Conservation (phyloP, 768 basidiomycete species). For the Roridomyces roridus region DNA sequence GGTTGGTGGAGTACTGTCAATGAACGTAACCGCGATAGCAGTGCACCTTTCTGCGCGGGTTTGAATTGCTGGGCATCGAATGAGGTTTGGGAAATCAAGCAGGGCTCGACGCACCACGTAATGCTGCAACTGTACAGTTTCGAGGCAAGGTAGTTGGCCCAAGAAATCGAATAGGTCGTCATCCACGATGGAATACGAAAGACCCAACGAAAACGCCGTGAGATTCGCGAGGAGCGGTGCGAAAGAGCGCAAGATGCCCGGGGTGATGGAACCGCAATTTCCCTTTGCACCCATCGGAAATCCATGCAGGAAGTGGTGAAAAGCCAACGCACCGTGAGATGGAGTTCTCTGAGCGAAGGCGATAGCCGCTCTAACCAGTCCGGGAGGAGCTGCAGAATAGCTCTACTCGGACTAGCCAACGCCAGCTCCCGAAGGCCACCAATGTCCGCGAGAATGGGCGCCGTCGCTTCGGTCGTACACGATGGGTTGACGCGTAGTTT, state of each 20-base stretch:
- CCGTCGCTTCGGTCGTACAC: slow-evolving; percentile 39
- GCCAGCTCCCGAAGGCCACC: slow-evolving; percentile 37
- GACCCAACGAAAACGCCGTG: slow-evolving; percentile 50
- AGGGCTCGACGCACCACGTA: slow-evolving; percentile 47
- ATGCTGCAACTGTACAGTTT: slow-evolving; percentile 50
- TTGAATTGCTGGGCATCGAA: slow-evolving; percentile 49
- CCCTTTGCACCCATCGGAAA: slow-evolving; percentile 38
- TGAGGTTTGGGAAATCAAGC: not conserved
- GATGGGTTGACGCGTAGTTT: slow-evolving; percentile 42
- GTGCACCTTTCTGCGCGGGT: slow-evolving; percentile 26
- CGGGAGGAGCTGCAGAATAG: slow-evolving; percentile 48
- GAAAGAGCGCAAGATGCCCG: slow-evolving; percentile 58
- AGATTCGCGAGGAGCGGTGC: slow-evolving; percentile 43
- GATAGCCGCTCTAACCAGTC: slow-evolving; percentile 23
- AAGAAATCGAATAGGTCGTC: slow-evolving; percentile 58
- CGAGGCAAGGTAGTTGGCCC: slow-evolving; percentile 44
- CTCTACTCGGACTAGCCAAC: slow-evolving; percentile 44
- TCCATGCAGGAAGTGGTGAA: not conserved
- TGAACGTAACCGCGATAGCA: slow-evolving; percentile 35
- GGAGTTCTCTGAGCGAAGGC: slow-evolving; percentile 33
- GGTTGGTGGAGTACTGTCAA: slow-evolving; percentile 37
- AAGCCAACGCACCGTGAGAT: slow-evolving; percentile 46
- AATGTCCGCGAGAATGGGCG: slow-evolving; percentile 36
- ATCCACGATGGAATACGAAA: slow-evolving; percentile 65
- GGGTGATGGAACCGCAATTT: slow-evolving; percentile 70